Conservation (phyloP, 441 rosid species). For the Brassica balearica region DNA sequence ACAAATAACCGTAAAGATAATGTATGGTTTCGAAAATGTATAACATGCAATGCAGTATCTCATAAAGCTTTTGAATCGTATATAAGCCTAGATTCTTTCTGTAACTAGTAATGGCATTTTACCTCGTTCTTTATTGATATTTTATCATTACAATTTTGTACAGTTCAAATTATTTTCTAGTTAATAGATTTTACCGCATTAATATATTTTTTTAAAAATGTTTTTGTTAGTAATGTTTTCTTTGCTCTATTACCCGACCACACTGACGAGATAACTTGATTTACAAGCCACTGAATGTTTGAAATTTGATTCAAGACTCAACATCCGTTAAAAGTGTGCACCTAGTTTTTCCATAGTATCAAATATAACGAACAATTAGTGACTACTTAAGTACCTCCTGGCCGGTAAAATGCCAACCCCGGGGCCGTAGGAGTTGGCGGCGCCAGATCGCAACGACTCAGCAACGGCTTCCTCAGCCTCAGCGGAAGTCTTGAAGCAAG, state of each 20-base stretch:
- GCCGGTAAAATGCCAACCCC: conserved; percentile 55
- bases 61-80: conserved; percentile 2
- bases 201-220: neutral
- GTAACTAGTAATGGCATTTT: neutral
- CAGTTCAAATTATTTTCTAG: neutral
- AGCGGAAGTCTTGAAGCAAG: conserved; percentile 53
- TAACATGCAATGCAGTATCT: neutral
- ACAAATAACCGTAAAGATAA: neutral
- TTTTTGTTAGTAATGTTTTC: neutral
- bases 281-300: neutral
- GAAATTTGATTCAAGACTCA: neutral
- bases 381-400: conserved; percentile 45
- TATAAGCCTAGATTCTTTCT: neutral
- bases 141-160: neutral
- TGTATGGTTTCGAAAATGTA: neutral
- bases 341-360: neutral
- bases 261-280: neutral
- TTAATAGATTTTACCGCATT: neutral
- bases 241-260: neutral
- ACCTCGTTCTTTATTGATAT: neutral
- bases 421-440: conserved; percentile 56
- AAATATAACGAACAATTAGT: neutral
- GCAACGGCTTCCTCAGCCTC: conserved; percentile 62
- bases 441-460: conserved; percentile 55
- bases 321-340: neutral